Evolutionary conservation across 2,329 filamentous ascomycete species (phyloP).

Genomic region (Monilinia fructigena): DNA sequence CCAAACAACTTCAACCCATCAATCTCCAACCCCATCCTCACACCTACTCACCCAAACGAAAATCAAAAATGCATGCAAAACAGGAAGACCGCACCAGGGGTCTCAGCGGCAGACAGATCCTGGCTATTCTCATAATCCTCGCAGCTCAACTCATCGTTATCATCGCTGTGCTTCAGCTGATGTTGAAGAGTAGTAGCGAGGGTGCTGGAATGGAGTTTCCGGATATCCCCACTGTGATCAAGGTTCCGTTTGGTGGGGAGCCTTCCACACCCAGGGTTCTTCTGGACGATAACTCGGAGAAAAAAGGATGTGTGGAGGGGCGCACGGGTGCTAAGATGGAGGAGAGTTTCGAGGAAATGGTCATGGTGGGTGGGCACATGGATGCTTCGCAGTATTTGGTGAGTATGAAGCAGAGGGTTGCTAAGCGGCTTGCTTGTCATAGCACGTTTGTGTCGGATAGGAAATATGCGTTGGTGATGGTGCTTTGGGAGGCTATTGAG

Average conservation of each 20-base stretch:
- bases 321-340: not conserved
- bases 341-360: not conserved
- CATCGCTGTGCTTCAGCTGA: not conserved
- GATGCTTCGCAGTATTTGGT: not conserved
- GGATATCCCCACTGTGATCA: fast-evolving
- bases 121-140: not conserved
- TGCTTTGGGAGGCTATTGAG: not conserved
- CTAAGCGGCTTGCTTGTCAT: not conserved
- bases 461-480: not conserved
- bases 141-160: not conserved
- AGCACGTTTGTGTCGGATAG: not conserved
- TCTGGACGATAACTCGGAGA: no score
- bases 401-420: not conserved
- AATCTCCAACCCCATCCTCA: not conserved
- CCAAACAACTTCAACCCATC: not conserved
- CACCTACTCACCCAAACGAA: not conserved
- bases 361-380: not conserved
- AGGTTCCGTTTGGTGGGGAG: fast-evolving
- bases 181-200: not conserved
- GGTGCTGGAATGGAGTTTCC: not conserved
- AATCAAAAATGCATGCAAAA: not conserved
- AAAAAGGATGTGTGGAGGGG: no score
- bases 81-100: not conserved
- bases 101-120: not conserved
- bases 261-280: not conserved